These are phyloP conservation scores for Paecilomyces sp. DNA, from an alignment of 2,329 filamentous ascomycete genomes.

Conservation along the genomic window DNA sequence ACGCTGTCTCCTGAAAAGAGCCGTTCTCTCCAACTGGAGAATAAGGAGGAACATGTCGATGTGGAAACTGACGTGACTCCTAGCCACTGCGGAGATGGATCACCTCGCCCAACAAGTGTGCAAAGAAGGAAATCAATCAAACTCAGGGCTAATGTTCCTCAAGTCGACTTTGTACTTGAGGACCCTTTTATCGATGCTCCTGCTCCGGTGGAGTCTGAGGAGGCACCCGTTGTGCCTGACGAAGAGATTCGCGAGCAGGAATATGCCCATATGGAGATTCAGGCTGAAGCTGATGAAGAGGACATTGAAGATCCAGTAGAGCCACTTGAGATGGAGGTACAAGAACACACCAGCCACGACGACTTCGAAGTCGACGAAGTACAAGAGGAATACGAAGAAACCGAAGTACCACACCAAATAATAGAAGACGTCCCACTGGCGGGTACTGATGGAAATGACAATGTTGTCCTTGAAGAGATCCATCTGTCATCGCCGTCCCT, in stretches of 20 bases:
- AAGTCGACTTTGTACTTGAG: constrained; percentile 1
- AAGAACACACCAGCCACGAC: not conserved
- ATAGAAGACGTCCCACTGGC: not conserved
- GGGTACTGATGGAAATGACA: not conserved
- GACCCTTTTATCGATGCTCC: constrained; percentile 6
- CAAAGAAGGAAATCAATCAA: constrained; percentile 1
- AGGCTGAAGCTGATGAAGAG: constrained; percentile 11
- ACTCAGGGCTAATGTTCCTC: not conserved
- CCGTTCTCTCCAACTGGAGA: not conserved
- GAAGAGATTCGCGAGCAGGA: not conserved
- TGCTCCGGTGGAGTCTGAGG: not conserved
- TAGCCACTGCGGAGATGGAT: not conserved
- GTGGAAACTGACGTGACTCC: not conserved
- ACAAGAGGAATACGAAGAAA: not conserved
- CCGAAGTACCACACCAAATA: not conserved
- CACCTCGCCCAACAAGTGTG: not conserved
- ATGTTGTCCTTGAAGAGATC: not conserved
- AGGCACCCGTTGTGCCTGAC: constrained; percentile 1
- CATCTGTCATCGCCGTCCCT: not conserved
- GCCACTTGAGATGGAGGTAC: not conserved
- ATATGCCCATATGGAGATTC: constrained; percentile 1
- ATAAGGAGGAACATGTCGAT: not conserved
- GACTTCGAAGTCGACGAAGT: not conserved
- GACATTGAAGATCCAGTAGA: constrained; percentile 1
- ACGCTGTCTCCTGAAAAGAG: not conserved